Conservation (phyloP, 805 yeast genomes). For the Hyphopichia homilentoma region DNA sequence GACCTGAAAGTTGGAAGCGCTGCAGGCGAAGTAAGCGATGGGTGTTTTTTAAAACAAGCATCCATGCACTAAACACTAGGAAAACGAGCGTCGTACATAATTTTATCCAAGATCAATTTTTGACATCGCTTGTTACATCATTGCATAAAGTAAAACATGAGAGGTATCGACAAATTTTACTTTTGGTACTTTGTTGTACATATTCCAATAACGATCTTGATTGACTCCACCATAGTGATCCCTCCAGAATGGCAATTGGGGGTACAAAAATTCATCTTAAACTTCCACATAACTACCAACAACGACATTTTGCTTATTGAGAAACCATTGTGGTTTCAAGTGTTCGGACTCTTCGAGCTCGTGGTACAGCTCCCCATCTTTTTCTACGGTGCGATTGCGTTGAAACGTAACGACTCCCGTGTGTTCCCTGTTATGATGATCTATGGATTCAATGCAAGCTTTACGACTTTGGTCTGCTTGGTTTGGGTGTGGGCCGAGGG, state of each 20-base stretch:
- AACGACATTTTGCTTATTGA: conserved; percentile 64
- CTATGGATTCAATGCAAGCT: conserved; percentile 80
- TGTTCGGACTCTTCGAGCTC: conserved; percentile 71
- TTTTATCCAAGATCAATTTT: no score
- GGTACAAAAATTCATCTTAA: conserved; percentile 47
- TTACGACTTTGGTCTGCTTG: conserved; percentile 75
- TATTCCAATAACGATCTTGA: conserved; percentile 66
- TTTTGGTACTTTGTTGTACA: conserved; percentile 58
- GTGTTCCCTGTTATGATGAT: conserved; percentile 40
- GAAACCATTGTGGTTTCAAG: conserved; percentile 68
- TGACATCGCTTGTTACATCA: no score
- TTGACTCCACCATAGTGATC: conserved; percentile 71
- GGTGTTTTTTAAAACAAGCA: no score
- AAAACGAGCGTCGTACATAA: no score
- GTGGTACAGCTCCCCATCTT: conserved; percentile 80
- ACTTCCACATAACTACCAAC: conserved; percentile 60
- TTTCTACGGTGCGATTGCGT: conserved; percentile 35
- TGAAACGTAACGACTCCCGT: conserved; percentile 8
- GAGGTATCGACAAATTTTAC: conserved; percentile 51
- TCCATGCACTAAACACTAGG: no score
- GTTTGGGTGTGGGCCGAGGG: conserved; percentile 40
- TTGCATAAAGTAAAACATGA: no score
- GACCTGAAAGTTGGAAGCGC: no score
- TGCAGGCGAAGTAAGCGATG: no score
- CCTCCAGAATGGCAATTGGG: conserved; percentile 47